Conservation (phyloP, 441 rosid genomes). For the Theobroma grandiflorum region DNA sequence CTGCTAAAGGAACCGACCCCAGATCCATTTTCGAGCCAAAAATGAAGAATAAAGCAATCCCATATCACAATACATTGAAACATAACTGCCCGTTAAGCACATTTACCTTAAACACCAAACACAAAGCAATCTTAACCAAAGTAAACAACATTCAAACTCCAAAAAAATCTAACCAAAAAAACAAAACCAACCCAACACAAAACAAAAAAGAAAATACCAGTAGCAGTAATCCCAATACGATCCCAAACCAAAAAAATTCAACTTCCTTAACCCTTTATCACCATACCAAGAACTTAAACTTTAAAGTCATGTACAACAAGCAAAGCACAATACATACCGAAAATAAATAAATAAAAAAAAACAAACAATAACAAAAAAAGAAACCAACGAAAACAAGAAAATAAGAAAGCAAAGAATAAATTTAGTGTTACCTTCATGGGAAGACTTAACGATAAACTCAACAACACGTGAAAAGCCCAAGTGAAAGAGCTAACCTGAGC, state of each 20-base stretch:
- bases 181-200: slow-evolving; percentile 13
- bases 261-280: slow-evolving; percentile 22
- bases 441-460: neutral
- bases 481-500: slow-evolving; percentile 32
- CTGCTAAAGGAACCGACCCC: slow-evolving; percentile 23
- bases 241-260: slow-evolving; percentile 35
- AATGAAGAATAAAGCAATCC: slow-evolving; percentile 21
- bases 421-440: slow-evolving; percentile 28
- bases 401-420: neutral
- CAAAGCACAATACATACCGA: slow-evolving; percentile 13
- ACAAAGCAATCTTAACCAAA: slow-evolving; percentile 16
- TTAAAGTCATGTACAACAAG: slow-evolving; percentile 25
- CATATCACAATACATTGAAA: neutral
- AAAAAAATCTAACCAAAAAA: neutral
- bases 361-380: neutral
- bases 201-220: neutral
- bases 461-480: slow-evolving; percentile 40
- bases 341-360: neutral
- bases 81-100: slow-evolving; percentile 29
- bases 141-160: slow-evolving; percentile 17
- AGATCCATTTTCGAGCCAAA: slow-evolving; percentile 43
- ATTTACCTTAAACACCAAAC: slow-evolving; percentile 28
- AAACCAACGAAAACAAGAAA: neutral
- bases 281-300: slow-evolving; percentile 26
- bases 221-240: slow-evolving; percentile 42